These are phyloP conservation scores for Penicillium sp. DNA, from an alignment of 2,329 filamentous ascomycete genomes.

Conservation along the genomic window DNA sequence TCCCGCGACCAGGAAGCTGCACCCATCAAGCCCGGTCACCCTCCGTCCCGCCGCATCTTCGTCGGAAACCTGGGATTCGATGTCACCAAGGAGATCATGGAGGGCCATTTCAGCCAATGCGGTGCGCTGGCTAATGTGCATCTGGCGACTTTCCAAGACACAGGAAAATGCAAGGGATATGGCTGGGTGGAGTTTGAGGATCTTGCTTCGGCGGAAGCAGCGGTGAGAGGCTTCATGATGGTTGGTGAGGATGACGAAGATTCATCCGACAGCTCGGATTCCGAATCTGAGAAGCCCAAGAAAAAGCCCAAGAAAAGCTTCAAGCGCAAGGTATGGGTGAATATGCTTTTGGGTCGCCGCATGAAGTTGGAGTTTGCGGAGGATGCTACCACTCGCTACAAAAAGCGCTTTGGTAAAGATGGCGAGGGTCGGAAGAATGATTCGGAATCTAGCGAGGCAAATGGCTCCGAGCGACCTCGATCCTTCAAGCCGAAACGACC, in stretches of 20 bases:
- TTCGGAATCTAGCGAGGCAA: conserved; percentile 21
- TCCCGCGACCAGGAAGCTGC: conserved; percentile 43
- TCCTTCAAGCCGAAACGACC: conserved; percentile 26
- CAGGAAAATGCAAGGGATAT: conserved; percentile 96
- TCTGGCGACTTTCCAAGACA: conserved; percentile 93
- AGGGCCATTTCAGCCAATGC: conserved; percentile 80
- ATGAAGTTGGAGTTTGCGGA: conserved; percentile 92
- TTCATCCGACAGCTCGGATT: conserved; percentile 28
- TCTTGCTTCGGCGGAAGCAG: conserved; percentile 69
- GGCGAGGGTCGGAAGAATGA: conserved; percentile 42
- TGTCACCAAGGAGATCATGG: conserved; percentile 75
- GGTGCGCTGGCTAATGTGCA: conserved; percentile 80
- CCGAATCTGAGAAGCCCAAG: conserved; percentile 28
- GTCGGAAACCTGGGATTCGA: conserved; percentile 87
- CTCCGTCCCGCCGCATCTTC: conserved; percentile 79
- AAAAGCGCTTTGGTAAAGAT: conserved; percentile 87
- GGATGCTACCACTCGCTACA: conserved; percentile 83
- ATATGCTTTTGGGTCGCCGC: conserved; percentile 74
- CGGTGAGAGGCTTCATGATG: conserved; percentile 78
- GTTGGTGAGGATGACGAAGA: conserved; percentile 56
- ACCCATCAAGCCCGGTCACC: conserved; percentile 49
- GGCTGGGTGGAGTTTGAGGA: conserved; percentile 92
- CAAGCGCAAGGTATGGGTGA: conserved; percentile 73
- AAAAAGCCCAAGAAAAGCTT: conserved; percentile 41
- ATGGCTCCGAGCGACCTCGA: conserved; percentile 24